Evolutionary conservation across 2,329 filamentous ascomycete species (phyloP).

Genomic region (Fusarium sp.): DNA sequence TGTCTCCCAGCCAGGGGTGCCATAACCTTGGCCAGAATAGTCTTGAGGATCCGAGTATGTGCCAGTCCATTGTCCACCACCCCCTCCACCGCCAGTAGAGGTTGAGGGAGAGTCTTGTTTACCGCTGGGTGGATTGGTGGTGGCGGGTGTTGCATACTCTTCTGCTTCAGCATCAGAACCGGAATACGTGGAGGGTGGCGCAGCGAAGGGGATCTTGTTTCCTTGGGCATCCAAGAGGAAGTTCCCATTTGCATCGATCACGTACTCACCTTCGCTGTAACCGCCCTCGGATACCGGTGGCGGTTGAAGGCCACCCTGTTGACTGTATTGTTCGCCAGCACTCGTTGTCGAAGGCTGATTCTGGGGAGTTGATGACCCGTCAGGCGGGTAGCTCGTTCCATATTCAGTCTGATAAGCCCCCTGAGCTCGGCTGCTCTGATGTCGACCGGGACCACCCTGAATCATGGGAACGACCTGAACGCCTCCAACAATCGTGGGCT

Average conservation of each 20-base stretch:
- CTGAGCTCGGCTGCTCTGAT: constrained; percentile 55
- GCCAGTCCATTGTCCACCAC: constrained; percentile 53
- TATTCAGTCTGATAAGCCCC: constrained; percentile 46
- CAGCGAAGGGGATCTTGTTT: constrained; percentile 64
- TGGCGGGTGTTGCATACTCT: constrained; percentile 65
- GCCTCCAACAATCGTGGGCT: constrained; percentile 88
- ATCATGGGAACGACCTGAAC: constrained; percentile 96
- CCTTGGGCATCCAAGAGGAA: constrained; percentile 70
- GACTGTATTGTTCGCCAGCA: constrained; percentile 44
- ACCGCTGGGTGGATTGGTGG: constrained; percentile 52
- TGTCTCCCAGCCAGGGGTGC: constrained; percentile 76
- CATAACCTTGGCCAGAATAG: constrained; percentile 73
- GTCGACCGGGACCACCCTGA: constrained; percentile 69
- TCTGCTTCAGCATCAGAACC: constrained; percentile 63
- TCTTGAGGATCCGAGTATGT: constrained; percentile 60
- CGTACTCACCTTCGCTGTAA: constrained; percentile 77
- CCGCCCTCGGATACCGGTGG: constrained; percentile 63
- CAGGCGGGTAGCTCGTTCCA: constrained; percentile 46
- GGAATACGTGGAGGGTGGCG: constrained; percentile 54
- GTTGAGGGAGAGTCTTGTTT: constrained; percentile 47
- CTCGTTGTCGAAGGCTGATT: constrained; percentile 47
- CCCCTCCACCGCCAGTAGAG: constrained; percentile 43
- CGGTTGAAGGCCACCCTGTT: constrained; percentile 35
- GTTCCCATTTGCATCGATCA: constrained; percentile 68
- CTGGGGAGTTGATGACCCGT: constrained; percentile 55